Evolutionary conservation across 495 filamentous ascomycete species (phyloP).

Genomic region (Hypoxylon fragiforme): DNA sequence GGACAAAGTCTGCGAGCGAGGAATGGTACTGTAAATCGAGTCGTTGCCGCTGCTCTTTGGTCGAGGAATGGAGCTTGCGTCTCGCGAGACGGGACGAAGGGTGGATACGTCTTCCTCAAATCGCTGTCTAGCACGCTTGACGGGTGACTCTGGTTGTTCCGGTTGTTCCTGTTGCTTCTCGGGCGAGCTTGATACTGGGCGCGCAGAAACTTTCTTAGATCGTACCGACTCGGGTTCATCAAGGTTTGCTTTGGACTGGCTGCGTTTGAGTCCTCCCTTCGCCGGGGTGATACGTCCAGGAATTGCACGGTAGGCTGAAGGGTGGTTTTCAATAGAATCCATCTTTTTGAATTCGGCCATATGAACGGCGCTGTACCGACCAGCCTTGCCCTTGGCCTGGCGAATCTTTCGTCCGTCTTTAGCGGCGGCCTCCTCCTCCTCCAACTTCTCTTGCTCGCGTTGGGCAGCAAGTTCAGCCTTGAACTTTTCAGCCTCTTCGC

Average conservation of each 20-base stretch:
- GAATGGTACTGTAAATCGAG: slow-evolving; percentile 36
- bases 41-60: slow-evolving; percentile 46
- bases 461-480: slow-evolving; percentile 65
- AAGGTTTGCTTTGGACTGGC: slow-evolving; percentile 72
- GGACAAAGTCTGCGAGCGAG: slow-evolving; percentile 47
- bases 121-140: slow-evolving; percentile 69
- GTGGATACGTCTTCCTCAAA: slow-evolving; percentile 62
- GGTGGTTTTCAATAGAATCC: slow-evolving; percentile 88
- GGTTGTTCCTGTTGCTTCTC: slow-evolving; percentile 36
- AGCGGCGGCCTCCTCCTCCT: slow-evolving; percentile 44
- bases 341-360: slow-evolving; percentile 92
- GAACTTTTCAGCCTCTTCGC: slow-evolving; percentile 68
- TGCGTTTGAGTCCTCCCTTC: slow-evolving; percentile 68
- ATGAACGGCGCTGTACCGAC: slow-evolving; percentile 79
- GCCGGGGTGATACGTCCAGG: slow-evolving; percentile 58
- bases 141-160: slow-evolving; percentile 40
- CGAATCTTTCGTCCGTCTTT: slow-evolving; percentile 68
- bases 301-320: slow-evolving; percentile 73
- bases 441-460: slow-evolving; percentile 50
- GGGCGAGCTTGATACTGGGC: slow-evolving; percentile 17
- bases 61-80: slow-evolving; percentile 48
- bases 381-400: slow-evolving; percentile 71
- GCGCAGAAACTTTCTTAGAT: slow-evolving; percentile 35
- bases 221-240: slow-evolving; percentile 55
- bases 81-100: slow-evolving; percentile 54